phyloP scores from a whole-genome alignment of 495 filamentous ascomycete genomes.

The Geopyxis carbonaria region DNA sequence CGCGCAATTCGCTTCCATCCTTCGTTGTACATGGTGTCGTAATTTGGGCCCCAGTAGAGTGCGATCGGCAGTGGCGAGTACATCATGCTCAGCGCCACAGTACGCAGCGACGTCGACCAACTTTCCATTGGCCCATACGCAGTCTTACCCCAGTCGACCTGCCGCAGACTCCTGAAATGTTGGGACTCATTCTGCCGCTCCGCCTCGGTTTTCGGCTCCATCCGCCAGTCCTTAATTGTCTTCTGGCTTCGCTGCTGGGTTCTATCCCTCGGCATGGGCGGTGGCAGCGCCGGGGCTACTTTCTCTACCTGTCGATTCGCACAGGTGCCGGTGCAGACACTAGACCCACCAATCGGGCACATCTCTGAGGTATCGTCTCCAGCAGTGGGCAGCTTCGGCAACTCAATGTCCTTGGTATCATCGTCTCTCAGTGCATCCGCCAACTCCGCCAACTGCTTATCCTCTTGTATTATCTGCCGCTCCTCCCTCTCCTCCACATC shows the following conservation, averaged over 20 bases:
- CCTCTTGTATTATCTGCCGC: background rate
- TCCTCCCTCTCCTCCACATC: background rate
- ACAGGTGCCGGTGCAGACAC: background rate
- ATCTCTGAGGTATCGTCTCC: background rate
- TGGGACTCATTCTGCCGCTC: conserved; percentile 2
- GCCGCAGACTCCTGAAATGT: conserved; percentile 15
- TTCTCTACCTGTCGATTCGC: background rate
- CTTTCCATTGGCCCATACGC: conserved; percentile 10
- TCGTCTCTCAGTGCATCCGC: background rate
- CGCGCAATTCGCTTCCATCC: conserved; percentile 15
- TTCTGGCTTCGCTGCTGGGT: background rate
- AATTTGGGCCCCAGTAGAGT: conserved; percentile 17
- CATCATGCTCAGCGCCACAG: conserved; percentile 18
- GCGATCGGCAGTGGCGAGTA: conserved; percentile 14
- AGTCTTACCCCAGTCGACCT: conserved; percentile 22
- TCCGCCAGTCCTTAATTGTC: conserved; percentile 13
- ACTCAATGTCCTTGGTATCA: background rate
- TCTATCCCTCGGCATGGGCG: background rate
- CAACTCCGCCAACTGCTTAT: background rate
- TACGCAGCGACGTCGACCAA: conserved; percentile 11
- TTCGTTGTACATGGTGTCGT: conserved; percentile 16
- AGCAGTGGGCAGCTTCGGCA: background rate
- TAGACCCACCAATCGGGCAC: background rate
- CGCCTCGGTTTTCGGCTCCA: background rate
- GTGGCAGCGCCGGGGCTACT: background rate